Evolutionary conservation across 2,329 filamentous ascomycete species (phyloP), one percentile per base, ranked within the genome.

Genomic region (Fusarium piperis): DNA sequence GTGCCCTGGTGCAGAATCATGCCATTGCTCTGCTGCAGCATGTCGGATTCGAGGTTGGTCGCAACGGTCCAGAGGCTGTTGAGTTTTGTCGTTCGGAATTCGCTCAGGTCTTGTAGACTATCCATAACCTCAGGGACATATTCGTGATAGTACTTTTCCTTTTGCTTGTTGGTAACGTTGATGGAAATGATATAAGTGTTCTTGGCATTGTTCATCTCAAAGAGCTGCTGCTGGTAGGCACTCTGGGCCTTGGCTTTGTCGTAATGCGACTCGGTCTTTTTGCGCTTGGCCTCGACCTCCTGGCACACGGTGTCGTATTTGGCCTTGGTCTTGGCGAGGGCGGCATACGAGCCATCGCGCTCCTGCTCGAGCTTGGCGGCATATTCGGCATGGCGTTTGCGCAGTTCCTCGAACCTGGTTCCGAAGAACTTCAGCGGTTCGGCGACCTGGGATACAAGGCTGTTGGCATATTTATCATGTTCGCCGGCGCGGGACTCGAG

Each of bases 101-200:
- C 95, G 67, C 93, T 94, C 59, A 99, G 88, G 76, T 98, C 94
- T 85, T 99, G 96, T 64, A 99, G 83, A 75, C 95, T 95, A 83
- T 98, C 94, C 79, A 99, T 88, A 65, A 98, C 84, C 79, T 98
- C 96, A 10, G 96, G 96, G 20, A 99, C 88, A 80, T 98, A 98
- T 81, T 98, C 94, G 79, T 98, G 92, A 79, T 97, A 99, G 84
- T 98, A 98, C 79, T 92, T 94, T 79, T 98, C 94, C 84, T 98
- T 99, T 78, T 97, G 92, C 84, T 96, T 97, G 83, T 99, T 99
- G 35, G 95, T 97, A 65, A 98, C 94, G 79, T 97, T 97, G 84
- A 99, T 97, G 68, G 91, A 89, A 77, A 99, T 97, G 68, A 99
- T 85, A 79, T 99, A 99, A n/a, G 93, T 94, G 81, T 99, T 99